Evolutionary conservation across 1,284 basidiomycete species (phyloP).

Genomic region (Rhodotorula sp.): DNA sequence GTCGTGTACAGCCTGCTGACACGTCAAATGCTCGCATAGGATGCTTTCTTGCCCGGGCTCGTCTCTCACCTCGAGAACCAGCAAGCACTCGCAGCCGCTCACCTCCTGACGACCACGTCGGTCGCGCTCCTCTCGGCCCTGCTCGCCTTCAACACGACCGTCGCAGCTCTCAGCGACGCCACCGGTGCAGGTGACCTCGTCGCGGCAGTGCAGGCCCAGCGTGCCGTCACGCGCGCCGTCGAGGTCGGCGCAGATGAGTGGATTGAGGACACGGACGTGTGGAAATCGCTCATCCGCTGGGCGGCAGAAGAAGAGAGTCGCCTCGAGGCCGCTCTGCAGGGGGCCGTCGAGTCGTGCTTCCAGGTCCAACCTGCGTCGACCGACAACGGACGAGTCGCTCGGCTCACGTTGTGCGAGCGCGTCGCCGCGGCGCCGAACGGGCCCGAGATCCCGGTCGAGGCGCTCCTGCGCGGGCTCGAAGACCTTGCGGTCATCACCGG

Average conservation of each 20-base stretch:
- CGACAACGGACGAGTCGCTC: not conserved
- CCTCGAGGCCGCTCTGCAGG: slow-evolving; percentile 23
- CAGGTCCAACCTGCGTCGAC: slow-evolving; percentile 8
- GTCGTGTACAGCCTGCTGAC: not conserved
- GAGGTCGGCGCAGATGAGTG: slow-evolving; percentile 29
- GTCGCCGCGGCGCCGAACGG: slow-evolving; percentile 22
- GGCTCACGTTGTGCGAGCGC: slow-evolving; percentile 9
- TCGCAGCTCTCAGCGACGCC: slow-evolving; percentile 16
- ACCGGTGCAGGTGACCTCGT: slow-evolving; percentile 28
- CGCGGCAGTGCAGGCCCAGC: slow-evolving; percentile 16
- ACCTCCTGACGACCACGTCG: slow-evolving; percentile 17
- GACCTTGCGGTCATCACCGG: slow-evolving; percentile 21
- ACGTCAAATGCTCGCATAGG: not conserved
- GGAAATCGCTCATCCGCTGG: slow-evolving; percentile 34
- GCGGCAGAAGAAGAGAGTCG: slow-evolving; percentile 29
- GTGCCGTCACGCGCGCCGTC: slow-evolving; percentile 16
- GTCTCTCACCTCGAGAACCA: slow-evolving; percentile 24
- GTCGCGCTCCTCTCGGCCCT: slow-evolving; percentile 28
- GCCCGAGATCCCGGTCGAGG: slow-evolving; percentile 8
- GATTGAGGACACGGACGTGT: slow-evolving; percentile 31
- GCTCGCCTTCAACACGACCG: slow-evolving; percentile 19
- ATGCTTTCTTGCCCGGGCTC: slow-evolving; percentile 31
- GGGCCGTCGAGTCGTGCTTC: slow-evolving; percentile 33
- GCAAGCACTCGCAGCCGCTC: slow-evolving; percentile 25
- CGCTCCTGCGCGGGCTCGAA: slow-evolving; percentile 21